Evolutionary conservation across 805 yeast genomes (phyloP), one percentile per base, ranked within the genome.

Genomic region (Kodamaea laetipori): DNA sequence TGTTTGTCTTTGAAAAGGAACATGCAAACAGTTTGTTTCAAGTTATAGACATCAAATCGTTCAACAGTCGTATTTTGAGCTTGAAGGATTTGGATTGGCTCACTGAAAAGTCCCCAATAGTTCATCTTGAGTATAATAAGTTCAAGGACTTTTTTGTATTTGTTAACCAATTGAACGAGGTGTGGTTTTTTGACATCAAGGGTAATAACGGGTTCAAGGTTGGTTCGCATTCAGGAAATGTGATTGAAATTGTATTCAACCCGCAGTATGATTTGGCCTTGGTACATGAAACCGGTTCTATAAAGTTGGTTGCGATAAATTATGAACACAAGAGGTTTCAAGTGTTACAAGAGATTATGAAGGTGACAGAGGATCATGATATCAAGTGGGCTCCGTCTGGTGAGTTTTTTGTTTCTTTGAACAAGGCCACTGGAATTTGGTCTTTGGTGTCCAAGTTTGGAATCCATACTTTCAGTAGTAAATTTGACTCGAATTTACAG

Each of bases 351-450:
- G 18, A 34, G 13, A 16, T 38, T 3, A 33, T 19, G 19, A 26
- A 33, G 9, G 21, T 30, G 5, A 30, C 15, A 5, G 34, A 17
- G 3, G 34, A 30, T 10, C 15, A 30, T 7, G 37, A 33, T 9
- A 18, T 19, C 4, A 25, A 25, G 17, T 71, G 75, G 75, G 57
- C 74, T 1, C 58, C 67, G 1, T 57, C 66, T 46, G 76, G 75
- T 3, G 53, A 51, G 15, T 69, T 61, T 43, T 65, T 68, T 34
- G 43, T 52, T 9, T 21, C 56, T 4, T 45, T 58, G 5, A 52
- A 57, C 43, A 25, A 39, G 3, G 28, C 42, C 5, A 46, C 58
- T 16, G 61, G 60, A 1, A 39, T 41, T 28, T 71, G 74, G 74
- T 51, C 55, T 12, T 47, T 68, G 12, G 48, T 55, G 28, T 61